A percentile compares a stretch with the other conserved stretches of the same genome.
Evolutionary conservation across 352 stramenopile genomes (phyloP).

Genomic region (Pythium guiyangense): DNA sequence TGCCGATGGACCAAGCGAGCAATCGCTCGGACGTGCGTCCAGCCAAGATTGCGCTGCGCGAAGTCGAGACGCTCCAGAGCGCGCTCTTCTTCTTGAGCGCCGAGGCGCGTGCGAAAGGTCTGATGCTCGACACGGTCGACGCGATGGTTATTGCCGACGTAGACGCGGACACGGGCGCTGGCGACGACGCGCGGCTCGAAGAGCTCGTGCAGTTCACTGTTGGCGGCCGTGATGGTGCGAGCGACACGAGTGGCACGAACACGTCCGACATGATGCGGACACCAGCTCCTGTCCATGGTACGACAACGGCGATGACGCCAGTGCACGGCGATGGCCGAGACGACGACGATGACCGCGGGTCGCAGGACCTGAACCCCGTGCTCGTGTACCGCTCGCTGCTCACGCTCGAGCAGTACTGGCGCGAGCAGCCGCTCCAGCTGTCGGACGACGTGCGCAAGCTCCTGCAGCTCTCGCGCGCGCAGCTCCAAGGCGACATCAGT

Average conservation of each 20-base stretch:
- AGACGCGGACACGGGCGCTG: not conserved
- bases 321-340: not conserved
- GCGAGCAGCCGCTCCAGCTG: slow-evolving; percentile 9
- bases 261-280: no score
- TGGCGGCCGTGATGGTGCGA: not conserved
- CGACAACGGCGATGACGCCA: not conserved
- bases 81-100: not conserved
- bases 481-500: slow-evolving; percentile 7
- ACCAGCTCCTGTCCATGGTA: no score
- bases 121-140: not conserved
- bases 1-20: slow-evolving; percentile 8
- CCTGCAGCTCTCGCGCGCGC: slow-evolving; percentile 11
- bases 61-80: slow-evolving; percentile 3
- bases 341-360: not conserved
- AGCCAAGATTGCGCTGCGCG: not conserved
- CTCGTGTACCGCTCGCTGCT: slow-evolving; percentile 12
- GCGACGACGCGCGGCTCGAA: slow-evolving; percentile 8
- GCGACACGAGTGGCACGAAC: no score
- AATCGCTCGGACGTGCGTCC: slow-evolving; percentile 3
- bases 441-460: slow-evolving; percentile 8
- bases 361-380: not conserved
- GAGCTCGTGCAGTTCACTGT: slow-evolving; percentile 14
- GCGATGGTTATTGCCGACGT: not conserved
- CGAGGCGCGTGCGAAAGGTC: slow-evolving; percentile 1
- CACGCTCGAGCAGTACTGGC: slow-evolving; percentile 17